phyloP scores from a whole-genome alignment of 2,329 filamentous ascomycete genomes.

The Ophiocordyceps camponoti-saundersi region DNA sequence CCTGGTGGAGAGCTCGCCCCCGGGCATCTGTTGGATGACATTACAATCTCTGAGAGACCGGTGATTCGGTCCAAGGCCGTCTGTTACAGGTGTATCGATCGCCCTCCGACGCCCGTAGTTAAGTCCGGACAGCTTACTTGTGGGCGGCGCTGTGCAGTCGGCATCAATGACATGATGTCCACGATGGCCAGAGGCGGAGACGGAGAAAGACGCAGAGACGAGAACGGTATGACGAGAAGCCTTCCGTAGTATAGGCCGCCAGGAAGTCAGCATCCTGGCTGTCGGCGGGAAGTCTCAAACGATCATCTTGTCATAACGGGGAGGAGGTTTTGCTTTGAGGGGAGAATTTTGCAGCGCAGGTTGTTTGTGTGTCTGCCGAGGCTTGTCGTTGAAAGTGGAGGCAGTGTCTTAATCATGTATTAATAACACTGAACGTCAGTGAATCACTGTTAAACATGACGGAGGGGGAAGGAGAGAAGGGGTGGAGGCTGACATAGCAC shows the following conservation, averaged over 20 bases:
- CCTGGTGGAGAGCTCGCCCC: conserved; percentile 3
- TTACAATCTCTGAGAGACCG: conserved; percentile 4
- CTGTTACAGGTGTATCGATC: background rate
- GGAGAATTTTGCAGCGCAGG: no score
- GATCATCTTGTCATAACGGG: no score
- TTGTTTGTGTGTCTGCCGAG: background rate
- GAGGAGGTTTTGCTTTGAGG: no score
- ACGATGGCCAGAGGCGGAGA: background rate
- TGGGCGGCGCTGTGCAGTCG: background rate
- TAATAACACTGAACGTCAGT: no score
- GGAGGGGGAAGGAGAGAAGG: no score
- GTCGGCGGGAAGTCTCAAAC: no score
- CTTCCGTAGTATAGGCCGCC: background rate
- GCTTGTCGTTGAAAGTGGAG: background rate
- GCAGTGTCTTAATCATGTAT: background rate
- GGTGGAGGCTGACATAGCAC: no score
- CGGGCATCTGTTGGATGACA: conserved; percentile 4
- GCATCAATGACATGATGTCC: background rate
- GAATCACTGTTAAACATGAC: no score
- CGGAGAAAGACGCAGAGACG: conserved; percentile 1
- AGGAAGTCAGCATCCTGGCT: background rate
- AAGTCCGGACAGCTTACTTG: background rate
- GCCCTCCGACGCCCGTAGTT: background rate
- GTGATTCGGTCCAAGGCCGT: conserved; percentile 1
- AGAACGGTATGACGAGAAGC: background rate